Evolutionary conservation across 495 filamentous ascomycete genomes (phyloP).

Genomic region (Xanthoparmelia taractica): DNA sequence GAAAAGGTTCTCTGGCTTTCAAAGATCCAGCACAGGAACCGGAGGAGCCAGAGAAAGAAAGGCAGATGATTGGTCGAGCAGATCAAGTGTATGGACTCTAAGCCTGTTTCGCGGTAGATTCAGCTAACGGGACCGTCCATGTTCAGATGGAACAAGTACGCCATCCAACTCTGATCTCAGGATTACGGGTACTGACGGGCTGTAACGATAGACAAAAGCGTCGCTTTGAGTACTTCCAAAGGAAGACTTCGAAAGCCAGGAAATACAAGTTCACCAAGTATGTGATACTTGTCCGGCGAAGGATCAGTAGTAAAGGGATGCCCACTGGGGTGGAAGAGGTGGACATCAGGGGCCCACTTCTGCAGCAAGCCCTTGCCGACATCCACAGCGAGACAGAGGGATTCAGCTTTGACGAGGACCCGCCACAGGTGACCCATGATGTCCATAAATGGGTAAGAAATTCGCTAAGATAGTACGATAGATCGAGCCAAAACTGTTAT

Average conservation of each 20-base stretch:
- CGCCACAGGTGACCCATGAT: background rate
- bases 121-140: no score
- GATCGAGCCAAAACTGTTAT: background rate
- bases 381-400: background rate
- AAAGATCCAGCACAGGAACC: background rate
- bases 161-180: no score
- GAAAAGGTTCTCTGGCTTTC: background rate
- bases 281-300: background rate
- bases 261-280: background rate
- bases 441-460: background rate
- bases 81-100: background rate
- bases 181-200: background rate
- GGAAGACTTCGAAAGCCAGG: background rate
- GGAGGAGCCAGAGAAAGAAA: background rate
- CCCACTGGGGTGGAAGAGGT: background rate
- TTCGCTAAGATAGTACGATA: background rate
- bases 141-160: constrained; percentile 1
- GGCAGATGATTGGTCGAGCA: background rate
- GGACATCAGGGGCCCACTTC: background rate
- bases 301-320: background rate
- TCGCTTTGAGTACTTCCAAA: background rate
- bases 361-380: background rate
- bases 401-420: background rate
- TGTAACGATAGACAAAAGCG: background rate
- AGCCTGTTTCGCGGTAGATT: no score